Conservation (phyloP, 352 stramenopile genomes). For the Pythium coloratum region DNA sequence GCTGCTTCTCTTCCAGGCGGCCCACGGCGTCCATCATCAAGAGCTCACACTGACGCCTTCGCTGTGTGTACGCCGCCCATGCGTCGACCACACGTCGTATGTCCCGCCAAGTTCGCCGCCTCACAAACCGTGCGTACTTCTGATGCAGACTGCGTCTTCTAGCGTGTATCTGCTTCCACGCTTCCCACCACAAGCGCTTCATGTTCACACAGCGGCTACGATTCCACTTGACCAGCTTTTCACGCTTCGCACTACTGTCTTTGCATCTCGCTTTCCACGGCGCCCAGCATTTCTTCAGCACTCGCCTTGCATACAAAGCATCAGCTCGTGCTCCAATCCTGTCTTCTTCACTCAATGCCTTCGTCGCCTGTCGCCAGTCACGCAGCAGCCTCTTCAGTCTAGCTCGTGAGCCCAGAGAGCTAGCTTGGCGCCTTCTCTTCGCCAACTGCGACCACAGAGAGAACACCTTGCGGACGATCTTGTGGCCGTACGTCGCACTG, state of each 20-base stretch:
- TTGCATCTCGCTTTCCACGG: background rate
- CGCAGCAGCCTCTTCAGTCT: background rate
- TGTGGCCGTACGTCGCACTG: background rate
- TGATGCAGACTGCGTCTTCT: background rate
- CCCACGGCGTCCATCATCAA: slow-evolving; percentile 1
- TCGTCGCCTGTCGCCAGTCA: background rate
- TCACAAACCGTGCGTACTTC: background rate
- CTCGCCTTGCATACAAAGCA: background rate
- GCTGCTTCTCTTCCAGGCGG: background rate
- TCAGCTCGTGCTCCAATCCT: background rate
- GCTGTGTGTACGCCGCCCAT: background rate
- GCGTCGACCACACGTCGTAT: slow-evolving; percentile 1
- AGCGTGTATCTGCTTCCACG: slow-evolving; percentile 9
- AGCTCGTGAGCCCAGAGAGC: background rate
- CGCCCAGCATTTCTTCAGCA: background rate
- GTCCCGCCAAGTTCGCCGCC: background rate
- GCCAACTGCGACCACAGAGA: background rate
- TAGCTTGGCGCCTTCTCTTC: background rate
- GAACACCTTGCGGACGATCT: background rate
- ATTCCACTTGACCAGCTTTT: background rate
- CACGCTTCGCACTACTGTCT: background rate
- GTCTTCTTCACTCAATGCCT: background rate
- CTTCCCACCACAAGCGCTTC: background rate
- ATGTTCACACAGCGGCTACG: background rate
- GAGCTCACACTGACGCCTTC: background rate